Base-by-base conservation (phyloP, 805 yeast species). In the Pichia scutulata region DNA sequence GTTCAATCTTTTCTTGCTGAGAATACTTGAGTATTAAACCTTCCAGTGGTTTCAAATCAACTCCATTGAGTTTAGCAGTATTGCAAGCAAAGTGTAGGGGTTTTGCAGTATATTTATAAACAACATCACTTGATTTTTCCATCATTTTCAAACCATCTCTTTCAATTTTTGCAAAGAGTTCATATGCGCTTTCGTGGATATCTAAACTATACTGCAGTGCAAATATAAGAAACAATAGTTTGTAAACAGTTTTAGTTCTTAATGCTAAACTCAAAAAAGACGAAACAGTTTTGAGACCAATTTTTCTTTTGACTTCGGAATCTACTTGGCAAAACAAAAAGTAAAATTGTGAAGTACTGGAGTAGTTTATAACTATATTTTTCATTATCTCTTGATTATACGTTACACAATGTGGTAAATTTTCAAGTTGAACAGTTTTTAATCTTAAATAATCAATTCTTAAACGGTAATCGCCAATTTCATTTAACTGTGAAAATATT, bases 91-190 rank as follows among this genome's bases (percentile, higher is more conserved):
- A 28, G 22, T 18, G 42, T 4, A 55, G 13, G 3, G 41, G 13
- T 3, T 16, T 19, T 3, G 52, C 42, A 2, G 58, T 48, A 9
- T 37, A 25, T 36, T 57, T 54, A 26, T 57, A 56, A 30, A 57
- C 53, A 9, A 55, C 36, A 7, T 4, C 18, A 12, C 19, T 33
- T 19, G 49, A 48, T 44, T 47, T 51, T 8, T 33, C 9, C 24
- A 55, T 30, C 57, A 55, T 55, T 44, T 43, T 52, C 9, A n/a
- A n/a, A 21, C 51, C 50, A 46, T 55, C 57, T 3, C 22, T 39
- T 2, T n/a, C 13, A 5, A 55, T 41, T 24, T 51, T 49, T 12
- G 21, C 28, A 7, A 49, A 26, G 7, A 54, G 33, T 6, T 48
- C 51, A 5, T 9, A 7, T 14, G 41, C 41, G 4, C 48, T 13